Evolutionary conservation across 2,329 filamentous ascomycete species (phyloP).

Genomic region (Hypoxylon rubiginosum): DNA sequence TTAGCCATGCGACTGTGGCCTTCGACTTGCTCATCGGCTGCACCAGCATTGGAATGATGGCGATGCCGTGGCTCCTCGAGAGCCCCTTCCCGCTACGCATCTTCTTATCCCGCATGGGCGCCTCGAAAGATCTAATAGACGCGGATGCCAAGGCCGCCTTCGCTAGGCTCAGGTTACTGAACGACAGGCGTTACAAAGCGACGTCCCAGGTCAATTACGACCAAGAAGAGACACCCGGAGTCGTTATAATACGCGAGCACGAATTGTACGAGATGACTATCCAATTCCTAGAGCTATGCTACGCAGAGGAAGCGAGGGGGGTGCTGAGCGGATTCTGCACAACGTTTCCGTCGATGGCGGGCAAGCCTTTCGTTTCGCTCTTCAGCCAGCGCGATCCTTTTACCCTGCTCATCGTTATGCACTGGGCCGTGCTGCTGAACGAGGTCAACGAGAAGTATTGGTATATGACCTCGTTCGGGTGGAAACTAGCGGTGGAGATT

Average conservation of each 20-base stretch:
- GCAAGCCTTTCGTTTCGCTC: conserved; percentile 50
- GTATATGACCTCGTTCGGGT: conserved; percentile 45
- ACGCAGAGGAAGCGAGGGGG: conserved; percentile 53
- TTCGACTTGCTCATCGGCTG: conserved; percentile 48
- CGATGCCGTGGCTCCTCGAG: conserved; percentile 45
- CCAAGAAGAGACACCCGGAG: neutral
- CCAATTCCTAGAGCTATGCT: conserved; percentile 50
- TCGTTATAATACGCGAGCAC: conserved; percentile 20
- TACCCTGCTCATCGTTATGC: conserved; percentile 54
- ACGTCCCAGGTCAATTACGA: neutral
- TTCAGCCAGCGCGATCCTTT: conserved; percentile 53
- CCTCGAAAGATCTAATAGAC: conserved; percentile 41
- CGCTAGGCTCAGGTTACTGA: conserved; percentile 41
- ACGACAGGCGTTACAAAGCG: conserved; percentile 36
- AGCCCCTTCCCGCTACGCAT: conserved; percentile 45
- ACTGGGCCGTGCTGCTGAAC: conserved; percentile 55
- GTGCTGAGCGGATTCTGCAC: conserved; percentile 51
- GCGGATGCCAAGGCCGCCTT: conserved; percentile 41
- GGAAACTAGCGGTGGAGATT: conserved; percentile 45
- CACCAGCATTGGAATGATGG: conserved; percentile 45
- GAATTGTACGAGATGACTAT: conserved; percentile 44
- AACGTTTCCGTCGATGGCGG: conserved; percentile 50
- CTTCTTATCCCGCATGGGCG: conserved; percentile 43
- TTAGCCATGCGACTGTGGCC: conserved; percentile 44
- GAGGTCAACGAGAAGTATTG: conserved; percentile 42